These are phyloP conservation scores for Aspergillus brunneoviolaceus DNA, from an alignment of 2,329 filamentous ascomycete species.

Conservation along the genomic window DNA sequence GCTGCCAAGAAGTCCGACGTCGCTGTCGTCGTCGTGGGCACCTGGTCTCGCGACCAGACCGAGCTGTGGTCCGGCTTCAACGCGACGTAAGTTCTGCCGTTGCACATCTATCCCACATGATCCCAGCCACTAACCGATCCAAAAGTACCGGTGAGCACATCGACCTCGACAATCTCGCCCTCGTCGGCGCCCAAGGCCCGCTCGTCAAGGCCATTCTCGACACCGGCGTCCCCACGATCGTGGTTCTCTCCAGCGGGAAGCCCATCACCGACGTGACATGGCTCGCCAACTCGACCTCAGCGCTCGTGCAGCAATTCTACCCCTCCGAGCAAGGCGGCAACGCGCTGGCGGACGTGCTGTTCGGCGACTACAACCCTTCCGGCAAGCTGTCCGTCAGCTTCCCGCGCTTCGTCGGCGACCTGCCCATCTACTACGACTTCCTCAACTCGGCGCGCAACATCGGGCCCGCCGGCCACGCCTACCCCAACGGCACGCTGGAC, in stretches of 20 bases:
- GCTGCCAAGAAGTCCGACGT: constrained; percentile 67
- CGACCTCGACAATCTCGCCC: constrained; percentile 61
- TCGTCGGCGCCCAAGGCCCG: constrained; percentile 68
- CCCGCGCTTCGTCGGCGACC: constrained; percentile 64
- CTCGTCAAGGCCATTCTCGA: constrained; percentile 67
- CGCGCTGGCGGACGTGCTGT: constrained; percentile 65
- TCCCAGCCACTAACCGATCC: neutral
- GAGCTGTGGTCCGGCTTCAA: constrained; percentile 71
- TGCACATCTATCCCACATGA: neutral
- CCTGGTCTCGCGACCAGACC: constrained; percentile 71
- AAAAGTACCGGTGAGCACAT: constrained; percentile 67
- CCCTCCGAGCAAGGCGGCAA: constrained; percentile 67
- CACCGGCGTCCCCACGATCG: constrained; percentile 66
- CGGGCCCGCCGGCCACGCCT: constrained; percentile 54
- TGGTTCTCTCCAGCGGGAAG: constrained; percentile 69
- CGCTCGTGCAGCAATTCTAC: constrained; percentile 73
- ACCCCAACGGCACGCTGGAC: constrained; percentile 59
- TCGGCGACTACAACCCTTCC: constrained; percentile 64
- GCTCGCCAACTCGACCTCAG: constrained; percentile 65
- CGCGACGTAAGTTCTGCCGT: constrained; percentile 51
- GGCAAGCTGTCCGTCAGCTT: constrained; percentile 67
- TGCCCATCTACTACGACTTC: constrained; percentile 71
- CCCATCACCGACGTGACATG: constrained; percentile 67
- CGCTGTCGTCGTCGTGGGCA: constrained; percentile 71
- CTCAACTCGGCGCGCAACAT: constrained; percentile 62